Evolutionary conservation across 345 rosid species (phyloP).

Genomic region (Moringa oleifera): DNA sequence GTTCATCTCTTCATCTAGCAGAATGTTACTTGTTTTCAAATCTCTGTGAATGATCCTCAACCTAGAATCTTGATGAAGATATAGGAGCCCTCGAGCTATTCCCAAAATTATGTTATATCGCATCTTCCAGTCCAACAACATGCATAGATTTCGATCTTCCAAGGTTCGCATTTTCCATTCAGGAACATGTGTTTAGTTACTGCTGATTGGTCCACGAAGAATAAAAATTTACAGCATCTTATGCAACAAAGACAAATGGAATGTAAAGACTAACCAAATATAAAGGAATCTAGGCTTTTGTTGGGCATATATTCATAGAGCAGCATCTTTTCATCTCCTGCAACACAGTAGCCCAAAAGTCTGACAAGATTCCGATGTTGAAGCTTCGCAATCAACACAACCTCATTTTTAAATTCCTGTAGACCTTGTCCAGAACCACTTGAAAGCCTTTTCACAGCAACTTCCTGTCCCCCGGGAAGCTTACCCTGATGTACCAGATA

Average conservation of each 20-base stretch:
- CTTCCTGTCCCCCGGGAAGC: constrained; percentile 38
- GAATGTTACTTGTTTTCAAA: constrained; percentile 57
- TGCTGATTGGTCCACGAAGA: neutral
- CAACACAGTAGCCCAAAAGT: constrained; percentile 57
- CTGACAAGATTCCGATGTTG: constrained; percentile 72
- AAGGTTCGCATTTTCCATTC: constrained; percentile 13
- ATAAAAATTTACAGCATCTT: no score
- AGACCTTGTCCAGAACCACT: constrained; percentile 62
- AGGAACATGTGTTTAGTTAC: neutral
- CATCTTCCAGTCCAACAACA: constrained; percentile 41
- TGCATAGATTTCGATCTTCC: constrained; percentile 30
- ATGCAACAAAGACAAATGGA: neutral
- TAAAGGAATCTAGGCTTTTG: constrained; percentile 56
- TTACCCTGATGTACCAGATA: constrained; percentile 27
- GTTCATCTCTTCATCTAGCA: constrained; percentile 60
- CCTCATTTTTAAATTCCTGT: constrained; percentile 60
- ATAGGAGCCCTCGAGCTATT: constrained; percentile 59
- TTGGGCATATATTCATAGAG: constrained; percentile 66
- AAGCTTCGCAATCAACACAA: constrained; percentile 55
- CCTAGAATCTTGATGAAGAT: constrained; percentile 78
- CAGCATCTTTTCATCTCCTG: constrained; percentile 50
- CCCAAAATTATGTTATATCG: constrained; percentile 52
- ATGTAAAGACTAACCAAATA: constrained; percentile 37
- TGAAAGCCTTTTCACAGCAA: constrained; percentile 59
- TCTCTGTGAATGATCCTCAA: constrained; percentile 69